Evolutionary conservation across 768 basidiomycete genomes (phyloP).

Genomic region (Auriscalpium orientale): DNA sequence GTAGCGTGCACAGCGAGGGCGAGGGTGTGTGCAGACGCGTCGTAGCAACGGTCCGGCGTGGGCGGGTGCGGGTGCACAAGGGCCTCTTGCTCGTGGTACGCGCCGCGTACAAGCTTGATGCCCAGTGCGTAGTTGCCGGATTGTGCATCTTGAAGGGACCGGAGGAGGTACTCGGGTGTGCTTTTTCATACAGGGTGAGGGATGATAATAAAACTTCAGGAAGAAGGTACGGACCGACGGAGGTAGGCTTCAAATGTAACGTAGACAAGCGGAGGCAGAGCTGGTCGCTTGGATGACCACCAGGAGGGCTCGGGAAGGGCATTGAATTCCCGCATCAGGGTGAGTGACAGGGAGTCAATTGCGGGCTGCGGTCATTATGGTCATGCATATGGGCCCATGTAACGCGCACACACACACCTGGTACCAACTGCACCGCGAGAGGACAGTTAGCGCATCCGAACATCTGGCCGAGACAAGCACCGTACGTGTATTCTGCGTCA

Average conservation of each 20-base stretch:
- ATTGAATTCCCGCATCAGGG: constrained; percentile 77
- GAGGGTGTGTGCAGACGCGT: constrained; percentile 52
- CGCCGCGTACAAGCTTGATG: constrained; percentile 89
- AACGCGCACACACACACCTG: constrained; percentile 23
- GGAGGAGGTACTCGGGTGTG: constrained; percentile 59
- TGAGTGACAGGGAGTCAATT: constrained; percentile 69
- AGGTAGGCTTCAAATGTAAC: constrained; percentile 89
- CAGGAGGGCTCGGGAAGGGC: constrained; percentile 20
- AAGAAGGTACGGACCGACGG: constrained; percentile 39
- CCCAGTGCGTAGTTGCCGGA: constrained; percentile 67
- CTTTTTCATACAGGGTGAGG: constrained; percentile 26
- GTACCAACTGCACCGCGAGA: constrained; percentile 24
- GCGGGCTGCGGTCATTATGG: constrained; percentile 46
- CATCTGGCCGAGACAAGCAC: background rate
- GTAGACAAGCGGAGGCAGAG: constrained; percentile 54
- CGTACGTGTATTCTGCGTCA: constrained; percentile 78
- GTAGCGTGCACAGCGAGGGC: constrained; percentile 41
- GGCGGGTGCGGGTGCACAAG: constrained; percentile 33
- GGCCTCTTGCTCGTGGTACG: constrained; percentile 78
- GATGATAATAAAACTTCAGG: background rate
- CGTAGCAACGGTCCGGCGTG: constrained; percentile 58
- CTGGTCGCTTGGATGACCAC: background rate
- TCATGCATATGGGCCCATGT: background rate
- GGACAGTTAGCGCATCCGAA: background rate
- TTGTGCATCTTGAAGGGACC: constrained; percentile 59